Conservation (phyloP, 2,329 filamentous ascomycete genomes). For the Botrytis aclada region DNA sequence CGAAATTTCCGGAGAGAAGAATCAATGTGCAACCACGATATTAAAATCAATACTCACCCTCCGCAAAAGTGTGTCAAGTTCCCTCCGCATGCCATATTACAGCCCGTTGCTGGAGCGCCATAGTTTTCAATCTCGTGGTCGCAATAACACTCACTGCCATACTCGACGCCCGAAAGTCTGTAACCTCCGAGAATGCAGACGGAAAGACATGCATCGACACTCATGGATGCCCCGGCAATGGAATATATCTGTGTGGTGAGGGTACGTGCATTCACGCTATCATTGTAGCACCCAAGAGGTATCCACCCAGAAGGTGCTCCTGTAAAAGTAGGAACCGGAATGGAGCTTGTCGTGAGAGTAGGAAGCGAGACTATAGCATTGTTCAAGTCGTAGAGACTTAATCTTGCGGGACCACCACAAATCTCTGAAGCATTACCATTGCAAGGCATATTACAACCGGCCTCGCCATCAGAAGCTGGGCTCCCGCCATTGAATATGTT, state of each 20-base stretch:
- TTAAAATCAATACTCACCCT: constrained; percentile 20
- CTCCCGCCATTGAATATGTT: constrained; percentile 19
- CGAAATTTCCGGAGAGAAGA: background rate
- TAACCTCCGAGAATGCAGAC: constrained; percentile 32
- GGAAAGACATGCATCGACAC: constrained; percentile 36
- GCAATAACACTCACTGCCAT: constrained; percentile 35
- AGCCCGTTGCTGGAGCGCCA: constrained; percentile 22
- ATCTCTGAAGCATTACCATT: constrained; percentile 26
- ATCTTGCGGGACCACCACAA: constrained; percentile 27
- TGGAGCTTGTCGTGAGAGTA: constrained; percentile 11
- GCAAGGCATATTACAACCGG: constrained; percentile 33
- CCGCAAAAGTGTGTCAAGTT: constrained; percentile 37
- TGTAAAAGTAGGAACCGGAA: constrained; percentile 16
- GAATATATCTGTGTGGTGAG: constrained; percentile 22
- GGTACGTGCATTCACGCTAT: constrained; percentile 26
- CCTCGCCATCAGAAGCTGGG: constrained; percentile 20
- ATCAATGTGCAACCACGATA: background rate
- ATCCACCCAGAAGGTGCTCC: constrained; percentile 25
- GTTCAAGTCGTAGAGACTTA: constrained; percentile 25
- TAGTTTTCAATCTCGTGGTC: constrained; percentile 21
- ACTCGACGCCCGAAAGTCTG: constrained; percentile 38
- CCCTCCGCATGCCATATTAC: constrained; percentile 31
- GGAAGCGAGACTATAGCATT: constrained; percentile 18
- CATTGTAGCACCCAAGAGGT: constrained; percentile 29
- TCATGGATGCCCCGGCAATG: constrained; percentile 25